These are phyloP conservation scores for Fusarium sp. DNA, from an alignment of 2,329 filamentous ascomycete genomes.

Conservation along the genomic window DNA sequence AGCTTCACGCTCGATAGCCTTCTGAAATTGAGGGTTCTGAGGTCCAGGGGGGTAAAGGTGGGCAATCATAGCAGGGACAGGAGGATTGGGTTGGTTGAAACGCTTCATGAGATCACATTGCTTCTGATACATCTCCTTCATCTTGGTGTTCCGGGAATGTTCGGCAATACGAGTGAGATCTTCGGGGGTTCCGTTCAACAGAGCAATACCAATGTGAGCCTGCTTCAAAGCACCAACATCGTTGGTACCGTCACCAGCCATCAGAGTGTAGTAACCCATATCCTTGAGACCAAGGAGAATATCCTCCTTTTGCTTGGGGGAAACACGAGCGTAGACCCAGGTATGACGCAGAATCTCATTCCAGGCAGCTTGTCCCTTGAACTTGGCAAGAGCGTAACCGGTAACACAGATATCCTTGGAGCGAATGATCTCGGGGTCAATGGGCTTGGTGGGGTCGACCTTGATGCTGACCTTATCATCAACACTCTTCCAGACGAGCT, in stretches of 20 bases:
- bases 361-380: slow-evolving; percentile 82
- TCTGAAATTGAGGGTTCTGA: slow-evolving; percentile 91
- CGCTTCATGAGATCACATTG: slow-evolving; percentile 90
- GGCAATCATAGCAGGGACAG: slow-evolving; percentile 89
- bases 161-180: slow-evolving; percentile 93
- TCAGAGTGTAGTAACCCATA: slow-evolving; percentile 96
- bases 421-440: slow-evolving; percentile 83
- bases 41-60: slow-evolving; percentile 94
- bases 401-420: slow-evolving; percentile 95
- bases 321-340: slow-evolving; percentile 98
- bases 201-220: slow-evolving; percentile 94
- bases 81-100: slow-evolving; percentile 94
- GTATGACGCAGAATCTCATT: slow-evolving; percentile 83
- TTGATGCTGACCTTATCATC: slow-evolving; percentile 89
- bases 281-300: slow-evolving; percentile 97
- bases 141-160: slow-evolving; percentile 92
- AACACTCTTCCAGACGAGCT: slow-evolving; percentile 92
- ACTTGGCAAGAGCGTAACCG: slow-evolving; percentile 90
- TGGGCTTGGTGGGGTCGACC: slow-evolving; percentile 82
- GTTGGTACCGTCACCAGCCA: slow-evolving; percentile 98
- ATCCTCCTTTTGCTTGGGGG: slow-evolving; percentile 98
- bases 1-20: slow-evolving; percentile 88
- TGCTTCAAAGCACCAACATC: slow-evolving; percentile 98
- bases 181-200: slow-evolving; percentile 92
- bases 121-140: slow-evolving; percentile 99